A percentile compares a stretch with the other conserved stretches of the same genome.
Evolutionary conservation across 139 green algal genomes (phyloP).

Genomic region (Haematococcus lacustris): DNA sequence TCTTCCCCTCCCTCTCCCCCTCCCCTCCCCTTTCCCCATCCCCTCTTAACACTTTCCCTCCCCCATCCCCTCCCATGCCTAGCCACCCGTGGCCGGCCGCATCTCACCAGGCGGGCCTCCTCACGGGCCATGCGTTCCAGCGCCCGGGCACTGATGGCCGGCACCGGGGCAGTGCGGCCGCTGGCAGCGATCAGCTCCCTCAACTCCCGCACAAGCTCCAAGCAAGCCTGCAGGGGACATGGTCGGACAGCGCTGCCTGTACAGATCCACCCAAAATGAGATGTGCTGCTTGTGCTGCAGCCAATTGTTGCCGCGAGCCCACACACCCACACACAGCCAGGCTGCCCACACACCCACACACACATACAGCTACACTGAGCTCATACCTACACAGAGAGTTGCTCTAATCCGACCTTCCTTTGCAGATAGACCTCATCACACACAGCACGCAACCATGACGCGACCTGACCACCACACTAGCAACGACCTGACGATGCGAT

Average conservation of each 20-base stretch:
- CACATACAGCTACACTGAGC: background rate
- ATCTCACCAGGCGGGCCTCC: conserved; percentile 16
- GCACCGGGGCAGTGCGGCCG: conserved; percentile 44
- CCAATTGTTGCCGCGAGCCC: no score
- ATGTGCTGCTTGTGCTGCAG: background rate
- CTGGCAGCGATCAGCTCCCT: conserved; percentile 28
- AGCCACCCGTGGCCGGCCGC: background rate
- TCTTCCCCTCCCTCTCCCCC: no score
- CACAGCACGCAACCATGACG: no score
- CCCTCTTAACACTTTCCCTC: background rate
- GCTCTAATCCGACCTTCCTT: background rate
- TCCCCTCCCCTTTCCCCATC: no score
- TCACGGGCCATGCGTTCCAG: conserved; percentile 26
- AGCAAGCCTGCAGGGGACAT: background rate
- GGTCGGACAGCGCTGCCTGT: background rate
- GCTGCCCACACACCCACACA: no score
- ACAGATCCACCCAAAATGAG: background rate
- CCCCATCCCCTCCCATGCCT: background rate
- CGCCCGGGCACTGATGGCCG: conserved; percentile 39
- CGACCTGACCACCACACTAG: no score
- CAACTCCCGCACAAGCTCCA: conserved; percentile 41
- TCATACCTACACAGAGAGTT: background rate
- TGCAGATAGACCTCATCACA: no score
- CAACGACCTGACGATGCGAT: no score
- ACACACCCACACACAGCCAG: no score